A percentile compares a stretch with the other conserved stretches of the same genome.
Evolutionary conservation across 495 filamentous ascomycete genomes (phyloP).

Genomic region (Daldinia concentrica): DNA sequence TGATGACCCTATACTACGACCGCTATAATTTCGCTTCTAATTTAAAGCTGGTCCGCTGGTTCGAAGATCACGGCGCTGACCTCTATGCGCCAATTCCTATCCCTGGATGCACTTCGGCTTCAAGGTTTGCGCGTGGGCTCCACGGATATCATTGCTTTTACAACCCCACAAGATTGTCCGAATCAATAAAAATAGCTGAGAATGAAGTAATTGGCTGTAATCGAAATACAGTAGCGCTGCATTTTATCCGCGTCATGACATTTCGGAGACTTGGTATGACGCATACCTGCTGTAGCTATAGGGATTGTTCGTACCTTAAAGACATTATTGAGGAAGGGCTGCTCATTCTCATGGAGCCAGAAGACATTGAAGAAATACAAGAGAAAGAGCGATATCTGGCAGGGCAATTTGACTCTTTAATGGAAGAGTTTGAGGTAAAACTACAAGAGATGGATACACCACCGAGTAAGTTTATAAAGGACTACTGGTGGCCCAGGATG

Average conservation of each 20-base stretch:
- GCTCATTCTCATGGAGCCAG: conserved; percentile 11
- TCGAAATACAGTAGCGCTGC: neutral
- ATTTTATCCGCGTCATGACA: conserved; percentile 5
- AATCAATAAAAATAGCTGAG: neutral
- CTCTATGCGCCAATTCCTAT: conserved; percentile 10
- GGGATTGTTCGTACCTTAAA: neutral
- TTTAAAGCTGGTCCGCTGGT: conserved; percentile 9
- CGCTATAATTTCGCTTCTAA: no score
- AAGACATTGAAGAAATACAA: conserved; percentile 26
- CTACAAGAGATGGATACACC: conserved; percentile 4
- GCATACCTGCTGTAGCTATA: conserved; percentile 19
- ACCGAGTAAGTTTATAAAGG: conserved; percentile 7
- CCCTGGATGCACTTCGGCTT: conserved; percentile 6
- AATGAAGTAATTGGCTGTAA: neutral
- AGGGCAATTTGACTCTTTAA: conserved; percentile 4
- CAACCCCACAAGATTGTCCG: no score
- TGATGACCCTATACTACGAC: neutral
- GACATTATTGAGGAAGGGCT: neutral
- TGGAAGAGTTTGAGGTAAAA: conserved; percentile 21
- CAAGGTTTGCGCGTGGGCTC: neutral
- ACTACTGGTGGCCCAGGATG: conserved; percentile 15
- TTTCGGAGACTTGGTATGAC: conserved; percentile 20
- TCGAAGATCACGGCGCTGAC: conserved; percentile 15
- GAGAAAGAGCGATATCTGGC: conserved; percentile 24
- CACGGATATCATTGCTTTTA: no score